Evolutionary conservation across 192 early-diverging fungal species (phyloP).

Genomic region (Allomyces javanicus): DNA sequence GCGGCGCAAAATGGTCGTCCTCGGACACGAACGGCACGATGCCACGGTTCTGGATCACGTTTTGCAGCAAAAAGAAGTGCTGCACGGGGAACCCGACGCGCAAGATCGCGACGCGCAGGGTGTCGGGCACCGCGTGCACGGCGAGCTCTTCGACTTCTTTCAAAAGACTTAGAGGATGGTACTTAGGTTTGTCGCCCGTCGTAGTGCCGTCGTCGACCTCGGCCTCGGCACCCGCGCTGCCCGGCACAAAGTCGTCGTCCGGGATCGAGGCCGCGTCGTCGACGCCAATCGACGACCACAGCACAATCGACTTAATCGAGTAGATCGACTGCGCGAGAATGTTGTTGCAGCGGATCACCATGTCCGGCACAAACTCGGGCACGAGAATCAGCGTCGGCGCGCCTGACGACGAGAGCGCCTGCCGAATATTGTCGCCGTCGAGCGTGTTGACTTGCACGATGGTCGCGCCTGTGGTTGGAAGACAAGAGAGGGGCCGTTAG

Average conservation of each 20-base stretch:
- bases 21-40: not conserved
- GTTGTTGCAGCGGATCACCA: not conserved
- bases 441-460: not conserved
- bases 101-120: not conserved
- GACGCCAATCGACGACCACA: not conserved
- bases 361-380: not conserved
- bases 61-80: not conserved
- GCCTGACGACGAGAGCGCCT: not conserved
- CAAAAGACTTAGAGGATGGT: not conserved
- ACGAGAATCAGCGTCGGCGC: not conserved
- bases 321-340: not conserved
- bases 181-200: not conserved
- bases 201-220: not conserved
- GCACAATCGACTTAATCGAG: not conserved
- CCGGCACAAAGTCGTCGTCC: not conserved
- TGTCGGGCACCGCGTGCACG: not conserved
- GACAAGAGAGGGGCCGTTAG: too few species aligned
- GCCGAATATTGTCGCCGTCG: not conserved
- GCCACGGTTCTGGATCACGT: not conserved
- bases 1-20: not conserved
- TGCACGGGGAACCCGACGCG: not conserved
- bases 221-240: not conserved
- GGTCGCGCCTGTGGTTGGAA: too few species aligned
- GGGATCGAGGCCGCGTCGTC: not conserved
- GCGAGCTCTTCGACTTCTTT: not conserved